These are phyloP conservation scores for Suillus luteus DNA, from an alignment of 768 basidiomycete species.

Conservation along the genomic window DNA sequence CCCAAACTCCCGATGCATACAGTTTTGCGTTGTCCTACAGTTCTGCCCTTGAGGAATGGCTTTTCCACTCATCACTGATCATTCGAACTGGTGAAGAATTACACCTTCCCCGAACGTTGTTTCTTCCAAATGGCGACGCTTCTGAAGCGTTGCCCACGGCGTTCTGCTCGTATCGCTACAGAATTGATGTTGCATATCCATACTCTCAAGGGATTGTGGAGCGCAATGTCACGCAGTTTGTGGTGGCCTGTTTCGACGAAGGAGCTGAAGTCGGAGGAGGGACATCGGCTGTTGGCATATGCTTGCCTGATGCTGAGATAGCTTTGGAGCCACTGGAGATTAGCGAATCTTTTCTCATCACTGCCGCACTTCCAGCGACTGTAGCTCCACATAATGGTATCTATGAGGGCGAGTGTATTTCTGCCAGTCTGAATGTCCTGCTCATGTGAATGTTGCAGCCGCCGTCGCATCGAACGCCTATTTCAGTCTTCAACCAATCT, in stretches of 20 bases:
- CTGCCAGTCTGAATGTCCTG: neutral
- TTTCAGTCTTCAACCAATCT: slow-evolving; percentile 36
- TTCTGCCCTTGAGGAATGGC: slow-evolving; percentile 43
- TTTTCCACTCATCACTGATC: slow-evolving; percentile 44
- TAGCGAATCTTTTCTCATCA: slow-evolving; percentile 68
- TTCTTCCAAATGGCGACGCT: slow-evolving; percentile 22
- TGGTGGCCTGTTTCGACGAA: slow-evolving; percentile 42
- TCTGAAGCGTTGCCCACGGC: slow-evolving; percentile 15
- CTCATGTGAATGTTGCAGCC: slow-evolving; percentile 6
- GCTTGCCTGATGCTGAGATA: slow-evolving; percentile 19
- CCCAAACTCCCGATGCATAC: slow-evolving; percentile 53
- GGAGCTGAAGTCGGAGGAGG: neutral
- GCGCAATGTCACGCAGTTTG: slow-evolving; percentile 51
- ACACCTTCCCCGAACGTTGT: slow-evolving; percentile 26
- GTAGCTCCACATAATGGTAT: slow-evolving; percentile 14
- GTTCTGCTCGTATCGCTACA: slow-evolving; percentile 39
- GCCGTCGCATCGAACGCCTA: slow-evolving; percentile 14
- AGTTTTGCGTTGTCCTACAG: slow-evolving; percentile 38
- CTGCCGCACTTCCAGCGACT: slow-evolving; percentile 39
- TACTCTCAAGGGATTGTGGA: slow-evolving; percentile 68
- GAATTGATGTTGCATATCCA: slow-evolving; percentile 65
- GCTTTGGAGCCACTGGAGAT: slow-evolving; percentile 61
- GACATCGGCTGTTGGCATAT: neutral
- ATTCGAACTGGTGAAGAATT: slow-evolving; percentile 53
- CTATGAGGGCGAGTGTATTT: slow-evolving; percentile 16